Evolutionary conservation across 164 flowering plant genomes (phyloP).

Genomic region (Sextonia rubra): DNA sequence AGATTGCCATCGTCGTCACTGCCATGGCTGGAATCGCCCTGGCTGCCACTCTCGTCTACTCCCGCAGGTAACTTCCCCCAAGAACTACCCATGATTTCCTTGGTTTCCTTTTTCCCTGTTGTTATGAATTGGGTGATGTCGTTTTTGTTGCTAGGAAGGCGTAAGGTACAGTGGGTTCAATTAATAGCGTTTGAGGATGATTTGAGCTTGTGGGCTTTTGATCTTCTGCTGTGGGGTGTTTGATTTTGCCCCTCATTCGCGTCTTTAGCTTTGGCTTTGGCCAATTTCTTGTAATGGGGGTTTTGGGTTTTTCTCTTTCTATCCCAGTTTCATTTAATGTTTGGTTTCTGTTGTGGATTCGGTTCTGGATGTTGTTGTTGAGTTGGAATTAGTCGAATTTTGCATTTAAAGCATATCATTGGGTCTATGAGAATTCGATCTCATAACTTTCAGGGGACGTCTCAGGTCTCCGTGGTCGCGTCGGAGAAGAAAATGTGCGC

Average conservation of each 20-base stretch:
- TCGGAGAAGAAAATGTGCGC: slow-evolving; percentile 73
- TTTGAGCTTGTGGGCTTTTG: background rate
- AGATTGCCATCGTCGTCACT: slow-evolving; percentile 48
- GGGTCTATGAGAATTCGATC: background rate
- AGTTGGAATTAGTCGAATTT: background rate
- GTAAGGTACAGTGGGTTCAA: background rate
- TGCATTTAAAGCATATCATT: background rate
- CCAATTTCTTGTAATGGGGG: background rate
- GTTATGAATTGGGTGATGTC: background rate
- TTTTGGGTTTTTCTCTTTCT: background rate
- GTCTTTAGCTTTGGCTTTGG: background rate
- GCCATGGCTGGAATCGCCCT: slow-evolving; percentile 69
- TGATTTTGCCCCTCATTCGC: background rate
- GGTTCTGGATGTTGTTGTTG: background rate
- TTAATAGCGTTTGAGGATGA: background rate
- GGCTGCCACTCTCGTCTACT: slow-evolving; percentile 53
- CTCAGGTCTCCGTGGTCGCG: slow-evolving; percentile 98
- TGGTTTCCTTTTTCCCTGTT: background rate
- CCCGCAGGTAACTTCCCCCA: slow-evolving; percentile 44
- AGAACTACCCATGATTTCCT: background rate
- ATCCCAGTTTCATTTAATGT: background rate
- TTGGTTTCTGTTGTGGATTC: background rate
- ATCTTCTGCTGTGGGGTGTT: background rate
- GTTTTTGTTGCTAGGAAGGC: no score
- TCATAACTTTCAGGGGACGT: slow-evolving; percentile 43